These are phyloP conservation scores for Hippophae tibetana DNA, from an alignment of 306 rosid genomes.

Conservation along the genomic window DNA sequence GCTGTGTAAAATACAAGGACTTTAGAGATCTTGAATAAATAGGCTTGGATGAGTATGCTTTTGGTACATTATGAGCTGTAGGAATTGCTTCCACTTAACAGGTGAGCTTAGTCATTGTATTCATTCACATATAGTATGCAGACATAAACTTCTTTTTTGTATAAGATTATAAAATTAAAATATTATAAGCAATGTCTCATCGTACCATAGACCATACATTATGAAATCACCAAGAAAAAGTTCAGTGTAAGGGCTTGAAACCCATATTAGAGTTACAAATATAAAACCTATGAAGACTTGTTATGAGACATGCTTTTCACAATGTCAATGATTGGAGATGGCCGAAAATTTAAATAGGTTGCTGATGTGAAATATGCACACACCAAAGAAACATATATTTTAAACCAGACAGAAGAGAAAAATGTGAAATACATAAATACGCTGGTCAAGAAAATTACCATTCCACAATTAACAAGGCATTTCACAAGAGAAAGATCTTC, in stretches of 20 bases:
- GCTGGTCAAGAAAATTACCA: constrained; percentile 30
- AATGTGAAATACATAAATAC: constrained; percentile 34
- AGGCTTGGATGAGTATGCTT: no score
- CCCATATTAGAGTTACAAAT: neutral
- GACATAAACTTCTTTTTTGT: no score
- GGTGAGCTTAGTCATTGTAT: no score
- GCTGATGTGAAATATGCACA: constrained; percentile 54
- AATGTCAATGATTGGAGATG: constrained; percentile 35
- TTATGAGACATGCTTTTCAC: constrained; percentile 17
- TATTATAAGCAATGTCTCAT: no score
- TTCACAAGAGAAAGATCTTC: constrained; percentile 36
- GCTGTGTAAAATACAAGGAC: no score
- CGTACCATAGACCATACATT: neutral
- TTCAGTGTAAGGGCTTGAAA: neutral
- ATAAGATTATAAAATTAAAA: no score
- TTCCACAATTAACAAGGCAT: constrained; percentile 37
- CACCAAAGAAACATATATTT: constrained; percentile 39
- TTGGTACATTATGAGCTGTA: no score
- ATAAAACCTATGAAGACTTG: constrained; percentile 15
- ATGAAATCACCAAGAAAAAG: neutral
- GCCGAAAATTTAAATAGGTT: constrained; percentile 48
- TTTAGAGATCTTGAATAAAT: no score
- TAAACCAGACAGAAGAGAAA: constrained; percentile 47
- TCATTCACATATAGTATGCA: no score
- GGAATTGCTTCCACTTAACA: no score